phyloP scores from a whole-genome alignment of 169 alveolate genomes.

The Plasmodium gallinaceum region DNA sequence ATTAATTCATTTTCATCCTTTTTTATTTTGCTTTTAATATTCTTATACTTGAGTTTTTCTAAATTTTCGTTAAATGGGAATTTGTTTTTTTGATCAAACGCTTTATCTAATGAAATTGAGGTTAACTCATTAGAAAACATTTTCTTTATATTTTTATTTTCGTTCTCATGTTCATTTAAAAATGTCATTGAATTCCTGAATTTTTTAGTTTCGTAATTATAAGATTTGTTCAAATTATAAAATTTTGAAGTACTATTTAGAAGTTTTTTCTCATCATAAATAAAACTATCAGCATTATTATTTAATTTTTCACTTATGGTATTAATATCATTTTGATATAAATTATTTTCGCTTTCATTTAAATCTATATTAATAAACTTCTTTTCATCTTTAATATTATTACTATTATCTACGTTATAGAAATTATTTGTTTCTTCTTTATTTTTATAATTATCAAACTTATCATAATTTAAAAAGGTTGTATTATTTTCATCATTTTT shows the following conservation, averaged over 20 bases:
- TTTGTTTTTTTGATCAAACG: constrained; percentile 16
- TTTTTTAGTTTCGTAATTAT: constrained; percentile 26
- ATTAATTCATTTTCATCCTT: constrained; percentile 4
- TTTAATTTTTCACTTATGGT: neutral
- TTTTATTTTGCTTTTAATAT: constrained; percentile 10
- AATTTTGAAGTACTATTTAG: neutral
- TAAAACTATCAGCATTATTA: constrained; percentile 6
- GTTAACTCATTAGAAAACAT: constrained; percentile 27
- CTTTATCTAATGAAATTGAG: constrained; percentile 22
- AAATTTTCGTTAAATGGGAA: constrained; percentile 26
- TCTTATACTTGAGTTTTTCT: constrained; percentile 21
- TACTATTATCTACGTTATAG: neutral
- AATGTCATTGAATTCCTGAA: constrained; percentile 16
- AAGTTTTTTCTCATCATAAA: constrained; percentile 15
- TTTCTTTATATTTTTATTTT: constrained; percentile 14
- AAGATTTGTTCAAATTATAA: constrained; percentile 31
- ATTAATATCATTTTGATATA: constrained; percentile 6
- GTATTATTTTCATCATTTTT: constrained; percentile 12
- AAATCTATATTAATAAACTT: constrained; percentile 4
- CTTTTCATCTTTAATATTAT: constrained; percentile 2
- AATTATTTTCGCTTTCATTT: constrained; percentile 1
- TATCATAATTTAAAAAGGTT: constrained; percentile 1
- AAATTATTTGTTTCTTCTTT: constrained; percentile 3
- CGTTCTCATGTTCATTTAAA: constrained; percentile 29
- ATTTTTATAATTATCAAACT: constrained; percentile 5